These are phyloP conservation scores for Aspergillus asperescens DNA, from an alignment of 495 filamentous ascomycete genomes.

Conservation along the genomic window DNA sequence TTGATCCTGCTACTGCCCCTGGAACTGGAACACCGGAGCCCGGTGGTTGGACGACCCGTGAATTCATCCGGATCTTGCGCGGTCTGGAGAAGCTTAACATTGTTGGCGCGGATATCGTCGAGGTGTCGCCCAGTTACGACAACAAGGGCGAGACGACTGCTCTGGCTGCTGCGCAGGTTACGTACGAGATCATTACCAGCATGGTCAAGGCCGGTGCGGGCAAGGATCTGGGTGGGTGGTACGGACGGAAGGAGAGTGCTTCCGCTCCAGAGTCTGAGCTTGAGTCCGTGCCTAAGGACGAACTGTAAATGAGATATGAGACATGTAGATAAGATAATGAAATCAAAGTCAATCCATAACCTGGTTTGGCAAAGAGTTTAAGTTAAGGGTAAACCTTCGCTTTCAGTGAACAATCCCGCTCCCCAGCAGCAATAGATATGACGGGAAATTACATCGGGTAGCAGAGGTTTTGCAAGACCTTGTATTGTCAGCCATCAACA, in stretches of 20 bases:
- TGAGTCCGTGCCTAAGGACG: slow-evolving; percentile 34
- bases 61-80: slow-evolving; percentile 64
- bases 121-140: slow-evolving; percentile 84
- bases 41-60: slow-evolving; percentile 68
- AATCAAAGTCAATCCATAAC: background rate
- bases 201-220: slow-evolving; percentile 65
- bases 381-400: background rate
- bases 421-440: no score
- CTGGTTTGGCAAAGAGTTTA: background rate
- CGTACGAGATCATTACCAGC: slow-evolving; percentile 75
- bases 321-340: slow-evolving; percentile 17
- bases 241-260: slow-evolving; percentile 30
- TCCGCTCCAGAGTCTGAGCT: slow-evolving; percentile 7
- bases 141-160: slow-evolving; percentile 79
- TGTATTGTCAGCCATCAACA: no score
- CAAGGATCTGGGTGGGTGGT: slow-evolving; percentile 45
- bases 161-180: slow-evolving; percentile 74
- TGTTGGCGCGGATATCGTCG: slow-evolving; percentile 74
- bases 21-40: slow-evolving; percentile 72
- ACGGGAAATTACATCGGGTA: no score
- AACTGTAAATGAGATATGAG: slow-evolving; percentile 31
- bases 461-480: no score
- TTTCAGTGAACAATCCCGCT: no score
- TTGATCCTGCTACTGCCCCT: slow-evolving; percentile 66
- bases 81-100: slow-evolving; percentile 66